Base-by-base conservation (phyloP, 2,329 filamentous ascomycete genomes). In the Neopestalotiopsis rosae region DNA sequence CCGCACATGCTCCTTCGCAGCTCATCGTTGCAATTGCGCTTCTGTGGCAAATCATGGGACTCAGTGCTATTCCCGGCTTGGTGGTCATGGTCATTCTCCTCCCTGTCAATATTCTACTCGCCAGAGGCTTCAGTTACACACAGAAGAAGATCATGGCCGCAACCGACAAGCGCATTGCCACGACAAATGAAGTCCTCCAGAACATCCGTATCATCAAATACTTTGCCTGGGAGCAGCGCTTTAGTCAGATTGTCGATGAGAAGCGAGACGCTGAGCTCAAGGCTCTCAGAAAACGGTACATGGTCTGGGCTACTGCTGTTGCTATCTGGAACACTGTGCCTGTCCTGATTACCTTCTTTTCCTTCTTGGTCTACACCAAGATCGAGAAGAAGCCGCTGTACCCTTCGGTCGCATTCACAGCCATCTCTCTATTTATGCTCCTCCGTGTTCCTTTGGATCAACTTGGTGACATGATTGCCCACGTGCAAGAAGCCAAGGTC, bases 161-260 rank as follows among this genome's bases (percentile, higher is more conserved):
- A 24, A 99, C 96, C 3, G 96, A 99, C 81, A 96, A 96, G 77
- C 91, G 96, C 66, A 98, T 99, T 71, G 94, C 98, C 77, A 92
- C 94, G 4, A 99, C 96, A 5, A 99, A 99, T 79, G 96, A 99
- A 81, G 93, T 98, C 7, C 85, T 99, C 34, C 95, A 97, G 77
- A 99, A 98, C 76, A 98, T 99, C 73, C 91, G 96, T 65, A 98
- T 99, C 79, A 98, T 99, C 88, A 99, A 99, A 79, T 99, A 96
- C 81, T 99, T 99, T 79, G 95, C 96, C 0, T 99, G 96, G 96
- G 96, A 99, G 80, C 90, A 94, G 74, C 92, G 95, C 2, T 99
- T 98, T 78, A 89, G 93, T 68, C 88, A 89, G 28, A 90, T 94
- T 67, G 94, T 99, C 42, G 92, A 97, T 70, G 95, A 98, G 79